phyloP scores from a whole-genome alignment of 352 stramenopile species.

The Globisporangium carolinianum region DNA sequence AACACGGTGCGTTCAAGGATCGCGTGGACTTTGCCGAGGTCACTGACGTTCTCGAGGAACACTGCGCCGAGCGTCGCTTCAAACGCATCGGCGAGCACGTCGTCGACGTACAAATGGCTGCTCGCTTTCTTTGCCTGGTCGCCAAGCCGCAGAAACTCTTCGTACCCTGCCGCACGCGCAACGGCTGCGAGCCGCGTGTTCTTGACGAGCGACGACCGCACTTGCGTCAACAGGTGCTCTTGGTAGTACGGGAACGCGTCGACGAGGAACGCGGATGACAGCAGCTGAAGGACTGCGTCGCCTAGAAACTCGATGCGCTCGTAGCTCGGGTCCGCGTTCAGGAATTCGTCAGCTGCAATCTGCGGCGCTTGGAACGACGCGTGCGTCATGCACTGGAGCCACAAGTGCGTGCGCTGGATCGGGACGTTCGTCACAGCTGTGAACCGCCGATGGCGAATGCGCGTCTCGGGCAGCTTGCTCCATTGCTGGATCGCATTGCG shows the following conservation, averaged over 20 bases:
- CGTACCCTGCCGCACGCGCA: constrained; percentile 45
- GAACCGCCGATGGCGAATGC: constrained; percentile 55
- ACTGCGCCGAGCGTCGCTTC: constrained; percentile 71
- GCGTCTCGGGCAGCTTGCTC: constrained; percentile 34
- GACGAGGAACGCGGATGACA: constrained; percentile 75
- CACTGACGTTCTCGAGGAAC: constrained; percentile 60
- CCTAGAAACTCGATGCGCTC: constrained; percentile 84
- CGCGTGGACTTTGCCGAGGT: constrained; percentile 47
- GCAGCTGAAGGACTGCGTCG: constrained; percentile 72
- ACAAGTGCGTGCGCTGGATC: constrained; percentile 64
- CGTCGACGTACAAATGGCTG: constrained; percentile 60
- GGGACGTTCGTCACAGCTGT: constrained; percentile 31
- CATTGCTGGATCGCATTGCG: constrained; percentile 39
- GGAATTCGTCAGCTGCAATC: constrained; percentile 61
- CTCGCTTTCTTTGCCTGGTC: constrained; percentile 42
- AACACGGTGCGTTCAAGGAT: constrained; percentile 65
- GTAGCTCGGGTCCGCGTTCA: constrained; percentile 65
- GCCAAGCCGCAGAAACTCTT: constrained; percentile 68
- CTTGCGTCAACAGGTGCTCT: constrained; percentile 71
- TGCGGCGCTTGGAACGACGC: constrained; percentile 65
- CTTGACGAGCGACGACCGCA: constrained; percentile 79
- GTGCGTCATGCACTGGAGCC: constrained; percentile 75
- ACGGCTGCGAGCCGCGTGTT: constrained; percentile 70
- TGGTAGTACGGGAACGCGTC: constrained; percentile 79
- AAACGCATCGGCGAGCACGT: constrained; percentile 77